Percentiles rank a stretch among this genome's conserved stretches.
These are phyloP conservation scores for Balansia obtecta DNA, from an alignment of 2,329 filamentous ascomycete genomes.

Conservation along the genomic window DNA sequence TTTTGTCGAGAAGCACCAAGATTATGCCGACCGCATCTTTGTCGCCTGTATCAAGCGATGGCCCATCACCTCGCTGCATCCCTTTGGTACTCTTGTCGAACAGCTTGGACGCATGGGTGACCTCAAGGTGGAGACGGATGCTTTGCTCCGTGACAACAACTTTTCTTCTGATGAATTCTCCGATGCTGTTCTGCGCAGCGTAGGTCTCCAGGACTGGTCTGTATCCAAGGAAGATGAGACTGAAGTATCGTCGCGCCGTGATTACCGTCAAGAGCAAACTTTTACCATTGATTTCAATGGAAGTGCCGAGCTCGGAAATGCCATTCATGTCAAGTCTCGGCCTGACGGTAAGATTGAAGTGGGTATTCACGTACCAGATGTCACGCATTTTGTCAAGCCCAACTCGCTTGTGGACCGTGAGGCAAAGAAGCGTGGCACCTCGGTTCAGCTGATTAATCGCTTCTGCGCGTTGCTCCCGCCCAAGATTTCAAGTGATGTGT, in stretches of 20 bases:
- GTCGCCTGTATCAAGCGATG: conserved; percentile 98
- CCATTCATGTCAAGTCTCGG: conserved; percentile 78
- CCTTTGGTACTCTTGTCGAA: conserved; percentile 94
- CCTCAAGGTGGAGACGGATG: conserved; percentile 94
- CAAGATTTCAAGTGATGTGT: conserved; percentile 75
- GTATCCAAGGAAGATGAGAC: conserved; percentile 71
- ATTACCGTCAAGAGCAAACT: conserved; percentile 77
- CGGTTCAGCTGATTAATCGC: conserved; percentile 87
- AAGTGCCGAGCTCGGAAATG: conserved; percentile 79
- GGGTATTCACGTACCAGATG: conserved; percentile 87
- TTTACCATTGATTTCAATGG: conserved; percentile 92
- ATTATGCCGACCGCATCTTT: conserved; percentile 95
- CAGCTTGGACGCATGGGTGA: conserved; percentile 96
- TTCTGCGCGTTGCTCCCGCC: conserved; percentile 78
- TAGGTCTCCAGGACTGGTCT: conserved; percentile 86
- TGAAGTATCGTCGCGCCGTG: conserved; percentile 61
- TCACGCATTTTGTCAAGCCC: conserved; percentile 92
- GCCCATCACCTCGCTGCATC: conserved; percentile 98
- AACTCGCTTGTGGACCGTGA: conserved; percentile 94
- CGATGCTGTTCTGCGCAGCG: conserved; percentile 86
- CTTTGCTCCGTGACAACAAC: conserved; percentile 94
- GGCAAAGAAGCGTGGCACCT: conserved; percentile 94
- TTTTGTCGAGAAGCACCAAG: conserved; percentile 96
- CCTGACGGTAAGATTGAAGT: conserved; percentile 82
- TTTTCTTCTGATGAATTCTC: conserved; percentile 97